phyloP scores from a whole-genome alignment of 2,329 filamentous ascomycete genomes.

The Fusarium protoensiforme region DNA sequence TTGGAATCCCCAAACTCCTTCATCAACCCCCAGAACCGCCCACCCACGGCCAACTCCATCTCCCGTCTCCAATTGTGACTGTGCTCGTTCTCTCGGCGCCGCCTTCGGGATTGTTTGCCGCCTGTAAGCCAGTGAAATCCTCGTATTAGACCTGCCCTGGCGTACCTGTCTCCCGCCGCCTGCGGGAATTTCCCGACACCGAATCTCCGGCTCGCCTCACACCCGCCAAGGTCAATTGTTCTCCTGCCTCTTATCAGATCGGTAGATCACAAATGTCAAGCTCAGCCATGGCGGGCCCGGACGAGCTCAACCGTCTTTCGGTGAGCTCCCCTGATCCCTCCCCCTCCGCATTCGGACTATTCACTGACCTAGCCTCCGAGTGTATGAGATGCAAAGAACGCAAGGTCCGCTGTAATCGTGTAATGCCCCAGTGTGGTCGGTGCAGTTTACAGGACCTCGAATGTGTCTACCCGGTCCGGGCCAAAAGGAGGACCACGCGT shows the following conservation, averaged over 20 bases:
- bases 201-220: conserved; percentile 18
- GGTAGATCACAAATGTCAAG: conserved; percentile 13
- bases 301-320: conserved; percentile 41
- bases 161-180: neutral
- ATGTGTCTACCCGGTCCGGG: conserved; percentile 43
- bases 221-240: neutral
- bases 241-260: neutral
- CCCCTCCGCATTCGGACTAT: neutral
- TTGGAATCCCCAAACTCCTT: conserved; percentile 10
- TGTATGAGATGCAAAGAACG: conserved; percentile 44
- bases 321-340: conserved; percentile 17
- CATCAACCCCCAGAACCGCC: neutral
- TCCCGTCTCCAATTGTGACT: neutral
- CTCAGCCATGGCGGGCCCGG: conserved; percentile 10
- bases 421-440: conserved; percentile 43
- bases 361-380: conserved; percentile 19
- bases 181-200: conserved; percentile 18
- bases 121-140: neutral
- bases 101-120: neutral
- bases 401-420: conserved; percentile 46
- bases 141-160: conserved; percentile 3
- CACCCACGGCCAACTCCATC: neutral
- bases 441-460: conserved; percentile 41
- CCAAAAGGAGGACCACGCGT: conserved; percentile 40
- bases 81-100: conserved; percentile 7